These are phyloP conservation scores for Puccinia triticina DNA, from an alignment of 1,284 basidiomycete species.

Conservation along the genomic window DNA sequence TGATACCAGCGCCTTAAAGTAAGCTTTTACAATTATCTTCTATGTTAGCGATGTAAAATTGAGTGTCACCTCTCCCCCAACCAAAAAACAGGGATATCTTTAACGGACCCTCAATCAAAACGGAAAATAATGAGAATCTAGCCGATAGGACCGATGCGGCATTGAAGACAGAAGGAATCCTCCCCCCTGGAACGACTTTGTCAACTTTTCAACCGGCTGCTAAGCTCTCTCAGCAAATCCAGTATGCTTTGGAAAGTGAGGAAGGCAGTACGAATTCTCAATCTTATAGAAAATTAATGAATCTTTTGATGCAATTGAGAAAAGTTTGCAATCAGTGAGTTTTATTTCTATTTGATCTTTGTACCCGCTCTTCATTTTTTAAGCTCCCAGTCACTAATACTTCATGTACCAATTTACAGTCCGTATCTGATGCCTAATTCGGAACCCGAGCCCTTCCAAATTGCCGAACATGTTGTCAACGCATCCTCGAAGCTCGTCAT, in stretches of 20 bases:
- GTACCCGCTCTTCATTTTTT: background rate
- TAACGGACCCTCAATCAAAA: background rate
- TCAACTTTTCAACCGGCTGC: constrained; percentile 59
- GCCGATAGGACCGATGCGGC: constrained; percentile 61
- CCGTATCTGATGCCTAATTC: constrained; percentile 67
- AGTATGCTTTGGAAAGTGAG: constrained; percentile 25
- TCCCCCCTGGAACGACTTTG: constrained; percentile 55
- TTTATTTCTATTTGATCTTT: background rate
- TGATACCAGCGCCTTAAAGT: constrained; percentile 61
- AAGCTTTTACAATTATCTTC: background rate
- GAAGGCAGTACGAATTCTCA: constrained; percentile 32
- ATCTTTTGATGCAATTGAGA: constrained; percentile 66
- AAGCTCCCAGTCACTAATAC: background rate
- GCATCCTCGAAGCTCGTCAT: constrained; percentile 63
- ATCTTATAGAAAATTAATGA: constrained; percentile 66
- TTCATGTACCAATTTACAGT: constrained; percentile 55
- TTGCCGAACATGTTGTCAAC: constrained; percentile 68
- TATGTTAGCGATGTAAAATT: background rate
- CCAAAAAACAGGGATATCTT: constrained; percentile 21
- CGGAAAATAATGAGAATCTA: background rate
- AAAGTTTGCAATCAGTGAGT: constrained; percentile 67
- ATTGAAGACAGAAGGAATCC: background rate
- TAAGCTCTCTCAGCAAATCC: constrained; percentile 47
- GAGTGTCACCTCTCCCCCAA: background rate
- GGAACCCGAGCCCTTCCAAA: constrained; percentile 64